Evolutionary conservation across 176 grass and related monocot species (phyloP).

Genomic region (Rhynchospora pubera): DNA sequence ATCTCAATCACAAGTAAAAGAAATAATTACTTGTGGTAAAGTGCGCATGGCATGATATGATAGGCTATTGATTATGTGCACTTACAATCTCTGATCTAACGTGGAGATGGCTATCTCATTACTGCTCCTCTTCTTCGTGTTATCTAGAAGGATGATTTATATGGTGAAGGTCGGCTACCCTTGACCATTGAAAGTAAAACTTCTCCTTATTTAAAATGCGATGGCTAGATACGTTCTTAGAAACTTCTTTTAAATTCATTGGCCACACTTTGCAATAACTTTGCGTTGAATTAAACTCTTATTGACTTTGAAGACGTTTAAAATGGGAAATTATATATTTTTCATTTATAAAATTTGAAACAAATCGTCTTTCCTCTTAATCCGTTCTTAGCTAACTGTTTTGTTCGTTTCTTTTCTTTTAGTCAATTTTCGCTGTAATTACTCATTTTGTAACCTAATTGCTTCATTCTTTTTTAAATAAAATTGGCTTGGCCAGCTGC

Average conservation of each 20-base stretch:
- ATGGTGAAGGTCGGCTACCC: background rate
- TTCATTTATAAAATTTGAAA: too few species aligned
- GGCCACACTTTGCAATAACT: background rate
- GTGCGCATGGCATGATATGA: background rate
- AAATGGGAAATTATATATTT: too few species aligned
- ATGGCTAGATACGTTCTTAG: background rate
- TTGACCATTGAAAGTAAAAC: background rate
- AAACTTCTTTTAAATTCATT: background rate
- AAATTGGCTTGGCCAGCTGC: too few species aligned
- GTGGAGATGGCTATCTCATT: background rate
- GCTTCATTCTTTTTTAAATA: too few species aligned
- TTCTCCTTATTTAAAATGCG: background rate
- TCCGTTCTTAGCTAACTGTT: too few species aligned
- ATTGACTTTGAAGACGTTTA: background rate
- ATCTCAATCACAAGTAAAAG: background rate
- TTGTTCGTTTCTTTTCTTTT: too few species aligned
- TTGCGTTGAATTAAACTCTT: background rate
- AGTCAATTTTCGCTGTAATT: too few species aligned
- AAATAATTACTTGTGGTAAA: background rate
- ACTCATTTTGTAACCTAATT: too few species aligned
- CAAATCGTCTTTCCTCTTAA: too few species aligned
- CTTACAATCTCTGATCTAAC: background rate
- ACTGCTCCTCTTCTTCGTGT: background rate
- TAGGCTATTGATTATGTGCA: too few species aligned
- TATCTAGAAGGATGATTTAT: background rate